Conservation (phyloP, 2,329 filamentous ascomycete species). For the Trichoderma brevicompactum region DNA sequence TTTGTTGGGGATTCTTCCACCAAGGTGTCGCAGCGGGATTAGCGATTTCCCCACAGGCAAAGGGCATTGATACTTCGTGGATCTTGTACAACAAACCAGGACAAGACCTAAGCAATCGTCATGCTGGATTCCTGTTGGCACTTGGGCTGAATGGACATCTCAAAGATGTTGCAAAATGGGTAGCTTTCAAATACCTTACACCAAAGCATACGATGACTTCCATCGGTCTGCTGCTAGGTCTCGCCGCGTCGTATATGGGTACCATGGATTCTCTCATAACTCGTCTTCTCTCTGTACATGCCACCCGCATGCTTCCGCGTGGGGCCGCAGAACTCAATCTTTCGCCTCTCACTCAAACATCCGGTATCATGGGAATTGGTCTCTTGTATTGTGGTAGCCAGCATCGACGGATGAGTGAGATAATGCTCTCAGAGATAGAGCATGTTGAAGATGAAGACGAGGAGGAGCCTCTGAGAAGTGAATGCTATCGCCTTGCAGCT, state of each 20-base stretch:
- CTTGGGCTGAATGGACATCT: conserved; percentile 93
- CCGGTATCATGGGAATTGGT: conserved; percentile 95
- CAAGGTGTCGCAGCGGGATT: conserved; percentile 92
- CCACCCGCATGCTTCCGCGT: conserved; percentile 89
- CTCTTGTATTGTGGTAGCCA: conserved; percentile 93
- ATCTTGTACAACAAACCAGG: conserved; percentile 95
- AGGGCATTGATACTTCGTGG: conserved; percentile 97
- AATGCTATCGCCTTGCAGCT: conserved; percentile 94
- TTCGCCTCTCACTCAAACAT: conserved; percentile 90
- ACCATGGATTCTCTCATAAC: conserved; percentile 98
- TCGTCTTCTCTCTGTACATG: conserved; percentile 89
- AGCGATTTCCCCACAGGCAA: conserved; percentile 85
- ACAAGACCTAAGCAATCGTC: conserved; percentile 88
- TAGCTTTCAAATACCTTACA: conserved; percentile 98
- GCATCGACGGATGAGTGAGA: conserved; percentile 97
- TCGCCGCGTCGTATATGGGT: conserved; percentile 91
- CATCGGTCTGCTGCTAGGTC: conserved; percentile 86
- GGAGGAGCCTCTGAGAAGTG: conserved; percentile 82
- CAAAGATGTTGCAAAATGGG: conserved; percentile 94
- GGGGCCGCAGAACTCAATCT: conserved; percentile 94
- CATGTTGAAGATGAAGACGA: conserved; percentile 80
- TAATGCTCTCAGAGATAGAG: conserved; percentile 97
- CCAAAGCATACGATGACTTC: conserved; percentile 99
- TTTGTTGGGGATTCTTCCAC: conserved; percentile 98
- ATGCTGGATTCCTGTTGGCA: conserved; percentile 90